These are phyloP conservation scores for Canavalia gladiata DNA, from an alignment of 306 rosid genomes.

Conservation along the genomic window DNA sequence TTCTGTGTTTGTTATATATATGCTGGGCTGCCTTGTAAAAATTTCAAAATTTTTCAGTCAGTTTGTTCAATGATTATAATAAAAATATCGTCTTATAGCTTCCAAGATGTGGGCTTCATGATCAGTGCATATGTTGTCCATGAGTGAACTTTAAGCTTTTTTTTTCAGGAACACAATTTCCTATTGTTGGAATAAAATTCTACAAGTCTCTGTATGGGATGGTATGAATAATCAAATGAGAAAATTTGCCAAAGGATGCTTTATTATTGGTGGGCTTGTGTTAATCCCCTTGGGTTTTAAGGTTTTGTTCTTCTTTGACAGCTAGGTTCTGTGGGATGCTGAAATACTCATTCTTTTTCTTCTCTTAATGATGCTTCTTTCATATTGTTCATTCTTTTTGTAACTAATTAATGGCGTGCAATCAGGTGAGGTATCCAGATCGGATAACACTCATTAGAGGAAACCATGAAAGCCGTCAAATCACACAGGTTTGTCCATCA, in stretches of 20 bases:
- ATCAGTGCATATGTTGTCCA: not conserved
- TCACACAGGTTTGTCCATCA: slow-evolving; percentile 85
- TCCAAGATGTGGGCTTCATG: not conserved
- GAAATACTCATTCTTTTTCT: slow-evolving; percentile 10
- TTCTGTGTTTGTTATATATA: slow-evolving; percentile 25
- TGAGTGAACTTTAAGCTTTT: slow-evolving; percentile 8
- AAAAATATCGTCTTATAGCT: slow-evolving; percentile 1
- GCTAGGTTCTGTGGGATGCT: slow-evolving; percentile 6
- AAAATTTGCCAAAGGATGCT: slow-evolving; percentile 25
- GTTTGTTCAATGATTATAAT: slow-evolving; percentile 28
- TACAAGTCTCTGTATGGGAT: slow-evolving; percentile 27
- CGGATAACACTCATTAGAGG: slow-evolving; percentile 99
- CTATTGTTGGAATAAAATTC: slow-evolving; percentile 15
- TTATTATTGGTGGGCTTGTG: slow-evolving; percentile 27
- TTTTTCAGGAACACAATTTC: slow-evolving; percentile 35
- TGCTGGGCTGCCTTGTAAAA: not conserved
- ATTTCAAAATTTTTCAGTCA: slow-evolving; percentile 24
- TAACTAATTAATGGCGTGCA: slow-evolving; percentile 45
- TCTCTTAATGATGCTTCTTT: slow-evolving; percentile 11
- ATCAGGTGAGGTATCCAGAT: slow-evolving; percentile 98
- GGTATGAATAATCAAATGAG: slow-evolving; percentile 13
- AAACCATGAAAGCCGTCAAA: slow-evolving; percentile 99
- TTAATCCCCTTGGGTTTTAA: not conserved
- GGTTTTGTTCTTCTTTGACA: slow-evolving; percentile 4
- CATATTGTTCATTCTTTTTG: slow-evolving; percentile 24